Percentiles rank a stretch among this genome's conserved stretches.
Evolutionary conservation across 2,329 filamentous ascomycete species (phyloP).

Genomic region (Colletotrichum eleusines): DNA sequence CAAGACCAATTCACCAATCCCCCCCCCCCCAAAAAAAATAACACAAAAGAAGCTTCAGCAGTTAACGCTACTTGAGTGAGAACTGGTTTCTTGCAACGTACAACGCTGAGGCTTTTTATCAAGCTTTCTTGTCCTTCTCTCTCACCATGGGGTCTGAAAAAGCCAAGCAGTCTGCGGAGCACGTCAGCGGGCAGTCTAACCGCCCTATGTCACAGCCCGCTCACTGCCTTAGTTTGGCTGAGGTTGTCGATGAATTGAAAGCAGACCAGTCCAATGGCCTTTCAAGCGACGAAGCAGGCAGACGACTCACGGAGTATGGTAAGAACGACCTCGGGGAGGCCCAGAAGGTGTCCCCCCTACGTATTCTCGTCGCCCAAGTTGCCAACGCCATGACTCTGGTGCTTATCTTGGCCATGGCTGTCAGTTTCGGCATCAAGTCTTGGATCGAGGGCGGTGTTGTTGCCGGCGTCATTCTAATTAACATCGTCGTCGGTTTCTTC

Average conservation of each 20-base stretch:
- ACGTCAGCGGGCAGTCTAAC: constrained; percentile 53
- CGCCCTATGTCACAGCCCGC: constrained; percentile 65
- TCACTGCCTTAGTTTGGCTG: constrained; percentile 63
- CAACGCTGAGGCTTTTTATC: too few species aligned
- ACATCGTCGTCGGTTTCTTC: constrained; percentile 66
- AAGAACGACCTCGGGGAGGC: constrained; percentile 66
- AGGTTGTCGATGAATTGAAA: constrained; percentile 64
- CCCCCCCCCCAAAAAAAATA: too few species aligned
- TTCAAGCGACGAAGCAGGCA: constrained; percentile 61
- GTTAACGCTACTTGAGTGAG: too few species aligned
- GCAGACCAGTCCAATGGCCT: constrained; percentile 65
- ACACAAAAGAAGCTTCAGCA: too few species aligned
- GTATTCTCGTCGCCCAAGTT: constrained; percentile 69
- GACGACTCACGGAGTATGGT: constrained; percentile 65
- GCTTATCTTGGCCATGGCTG: constrained; percentile 62
- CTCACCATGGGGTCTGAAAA: constrained; percentile 17
- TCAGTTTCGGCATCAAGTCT: constrained; percentile 63
- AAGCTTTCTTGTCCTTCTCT: neutral
- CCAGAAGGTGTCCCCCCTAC: constrained; percentile 64
- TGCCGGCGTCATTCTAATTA: constrained; percentile 63
- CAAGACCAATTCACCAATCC: neutral
- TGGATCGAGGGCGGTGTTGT: constrained; percentile 68
- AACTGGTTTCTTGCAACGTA: too few species aligned
- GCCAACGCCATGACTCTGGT: constrained; percentile 71
- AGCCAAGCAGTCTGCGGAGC: constrained; percentile 27